Conservation (phyloP, 2,329 filamentous ascomycete species). For the Pyrenophora seminiperda region DNA sequence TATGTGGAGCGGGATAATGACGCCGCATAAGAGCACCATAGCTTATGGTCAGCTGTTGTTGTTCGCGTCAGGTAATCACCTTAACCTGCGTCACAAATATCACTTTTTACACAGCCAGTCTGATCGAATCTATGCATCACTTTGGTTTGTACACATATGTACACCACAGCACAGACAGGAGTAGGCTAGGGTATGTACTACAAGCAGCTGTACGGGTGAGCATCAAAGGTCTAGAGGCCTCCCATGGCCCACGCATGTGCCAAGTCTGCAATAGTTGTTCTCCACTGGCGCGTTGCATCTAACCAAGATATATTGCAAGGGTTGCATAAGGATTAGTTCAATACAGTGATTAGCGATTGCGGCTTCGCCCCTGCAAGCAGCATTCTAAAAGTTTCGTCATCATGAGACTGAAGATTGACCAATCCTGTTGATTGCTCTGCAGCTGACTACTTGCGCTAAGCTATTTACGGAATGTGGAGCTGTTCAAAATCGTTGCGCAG, state of each 20-base stretch:
- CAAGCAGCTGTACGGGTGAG: background rate
- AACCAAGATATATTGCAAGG: too few relatives aligned
- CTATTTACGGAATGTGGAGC: too few relatives aligned
- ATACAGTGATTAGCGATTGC: too few relatives aligned
- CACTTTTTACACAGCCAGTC: background rate
- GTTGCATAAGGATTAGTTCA: too few relatives aligned
- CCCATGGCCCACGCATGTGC: background rate
- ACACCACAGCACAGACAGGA: background rate
- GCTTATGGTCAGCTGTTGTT: background rate
- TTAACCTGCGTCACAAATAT: background rate
- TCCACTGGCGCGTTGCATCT: background rate
- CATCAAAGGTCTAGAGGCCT: background rate
- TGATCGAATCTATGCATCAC: background rate
- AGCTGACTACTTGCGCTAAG: background rate
- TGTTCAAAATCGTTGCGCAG: too few relatives aligned
- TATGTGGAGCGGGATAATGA: background rate
- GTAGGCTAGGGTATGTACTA: background rate
- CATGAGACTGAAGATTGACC: background rate
- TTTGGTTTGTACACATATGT: constrained; percentile 1
- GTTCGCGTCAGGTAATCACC: background rate
- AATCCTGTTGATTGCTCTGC: background rate
- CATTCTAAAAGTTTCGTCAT: background rate
- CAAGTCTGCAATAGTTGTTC: background rate
- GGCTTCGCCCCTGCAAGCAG: background rate
- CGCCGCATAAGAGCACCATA: background rate